Conservation (phyloP, 1,139 yeast species). For the Yarrowia galli region DNA sequence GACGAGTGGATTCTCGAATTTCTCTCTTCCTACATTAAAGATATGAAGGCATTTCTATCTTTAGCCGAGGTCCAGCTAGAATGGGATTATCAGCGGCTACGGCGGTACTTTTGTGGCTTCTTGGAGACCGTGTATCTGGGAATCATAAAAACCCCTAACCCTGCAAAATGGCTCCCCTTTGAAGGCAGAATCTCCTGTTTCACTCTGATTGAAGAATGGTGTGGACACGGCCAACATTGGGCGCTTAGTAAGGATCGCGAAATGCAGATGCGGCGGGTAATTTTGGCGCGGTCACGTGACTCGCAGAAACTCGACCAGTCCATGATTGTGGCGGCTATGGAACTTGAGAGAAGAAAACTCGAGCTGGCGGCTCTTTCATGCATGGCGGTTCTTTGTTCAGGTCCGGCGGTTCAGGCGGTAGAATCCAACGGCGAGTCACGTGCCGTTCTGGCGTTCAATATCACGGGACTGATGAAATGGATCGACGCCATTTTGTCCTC, state of each 20-base stretch:
- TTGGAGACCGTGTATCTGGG: conserved; percentile 72
- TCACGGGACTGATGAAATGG: conserved; percentile 76
- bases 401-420: conserved; percentile 48
- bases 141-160: conserved; percentile 52
- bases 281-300: conserved; percentile 46
- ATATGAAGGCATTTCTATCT: conserved; percentile 69
- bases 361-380: conserved; percentile 79
- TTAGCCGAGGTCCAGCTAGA: conserved; percentile 66
- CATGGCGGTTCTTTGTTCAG: conserved; percentile 79
- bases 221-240: conserved; percentile 79
- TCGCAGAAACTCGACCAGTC: conserved; percentile 50
- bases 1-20: conserved; percentile 77
- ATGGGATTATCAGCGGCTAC: conserved; percentile 74
- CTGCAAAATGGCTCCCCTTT: conserved; percentile 75
- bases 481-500: conserved; percentile 71
- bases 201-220: conserved; percentile 88
- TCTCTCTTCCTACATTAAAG: conserved; percentile 68
- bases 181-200: conserved; percentile 86
- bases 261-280: conserved; percentile 58
- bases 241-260: conserved; percentile 72
- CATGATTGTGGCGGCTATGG: conserved; percentile 74
- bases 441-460: conserved; percentile 69
- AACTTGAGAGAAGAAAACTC: conserved; percentile 76
- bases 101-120: conserved; percentile 82
- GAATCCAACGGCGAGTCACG: conserved; percentile 47